Conservation (phyloP, 2,329 filamentous ascomycete species). For the Diaporthe citri region DNA sequence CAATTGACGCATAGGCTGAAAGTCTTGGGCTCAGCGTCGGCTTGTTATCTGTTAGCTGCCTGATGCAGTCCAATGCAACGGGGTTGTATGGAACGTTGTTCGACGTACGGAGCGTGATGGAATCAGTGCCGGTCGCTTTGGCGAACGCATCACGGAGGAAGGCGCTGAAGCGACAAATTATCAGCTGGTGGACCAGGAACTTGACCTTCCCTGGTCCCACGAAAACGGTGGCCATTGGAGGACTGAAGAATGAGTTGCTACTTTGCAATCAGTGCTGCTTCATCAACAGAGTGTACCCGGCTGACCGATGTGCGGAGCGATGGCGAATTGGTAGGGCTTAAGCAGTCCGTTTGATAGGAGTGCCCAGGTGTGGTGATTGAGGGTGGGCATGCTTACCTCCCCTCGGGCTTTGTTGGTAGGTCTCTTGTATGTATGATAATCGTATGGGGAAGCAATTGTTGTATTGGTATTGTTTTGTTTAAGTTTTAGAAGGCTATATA, state of each 20-base stretch:
- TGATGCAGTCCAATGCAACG: not conserved
- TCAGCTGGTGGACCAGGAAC: not conserved
- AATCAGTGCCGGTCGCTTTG: not conserved
- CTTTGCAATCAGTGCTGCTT: not conserved
- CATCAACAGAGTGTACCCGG: not conserved
- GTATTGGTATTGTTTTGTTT: too few species aligned
- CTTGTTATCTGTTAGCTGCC: not conserved
- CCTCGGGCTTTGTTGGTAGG: too few species aligned
- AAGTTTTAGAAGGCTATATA: too few species aligned
- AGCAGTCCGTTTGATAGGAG: not conserved
- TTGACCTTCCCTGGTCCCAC: conserved; percentile 8
- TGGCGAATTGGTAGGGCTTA: not conserved
- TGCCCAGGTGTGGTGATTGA: not conserved
- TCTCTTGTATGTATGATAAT: too few species aligned
- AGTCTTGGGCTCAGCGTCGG: not conserved
- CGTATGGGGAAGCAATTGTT: too few species aligned
- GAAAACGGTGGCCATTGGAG: not conserved
- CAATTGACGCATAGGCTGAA: not conserved
- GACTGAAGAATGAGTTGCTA: not conserved
- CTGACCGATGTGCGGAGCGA: not conserved
- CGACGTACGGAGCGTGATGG: not conserved
- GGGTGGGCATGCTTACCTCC: not conserved
- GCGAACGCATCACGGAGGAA: not conserved
- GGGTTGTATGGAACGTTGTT: not conserved
- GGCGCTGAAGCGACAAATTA: not conserved